A percentile compares a stretch with the other conserved stretches of the same genome.
phyloP scores from a whole-genome alignment of 257 asterid genomes.

The Lithospermum erythrorhizon region DNA sequence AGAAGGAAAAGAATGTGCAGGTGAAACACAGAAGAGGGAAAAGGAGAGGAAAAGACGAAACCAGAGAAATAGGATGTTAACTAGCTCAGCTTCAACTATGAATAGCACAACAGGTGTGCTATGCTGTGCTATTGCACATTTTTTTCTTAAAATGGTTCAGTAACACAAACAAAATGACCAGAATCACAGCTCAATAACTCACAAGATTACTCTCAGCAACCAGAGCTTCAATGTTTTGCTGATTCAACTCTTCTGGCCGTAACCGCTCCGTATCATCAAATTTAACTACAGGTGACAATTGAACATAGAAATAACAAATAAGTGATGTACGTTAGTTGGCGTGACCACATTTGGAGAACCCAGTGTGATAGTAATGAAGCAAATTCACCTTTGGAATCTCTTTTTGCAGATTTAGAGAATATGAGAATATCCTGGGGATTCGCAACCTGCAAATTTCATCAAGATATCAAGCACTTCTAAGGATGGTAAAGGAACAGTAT shows the following conservation, averaged over 20 bases:
- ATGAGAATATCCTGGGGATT: constrained; percentile 99
- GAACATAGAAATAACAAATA: constrained; percentile 7
- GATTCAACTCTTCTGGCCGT: constrained; percentile 95
- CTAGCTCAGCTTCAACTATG: background rate
- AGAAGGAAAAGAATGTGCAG: background rate
- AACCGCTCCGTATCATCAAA: constrained; percentile 75
- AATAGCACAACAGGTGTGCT: too few species aligned
- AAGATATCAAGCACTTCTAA: constrained; percentile 9
- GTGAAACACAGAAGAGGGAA: constrained; percentile 8
- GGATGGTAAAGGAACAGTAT: background rate
- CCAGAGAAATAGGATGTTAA: background rate
- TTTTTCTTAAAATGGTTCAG: background rate
- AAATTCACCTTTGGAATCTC: constrained; percentile 7
- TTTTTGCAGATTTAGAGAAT: constrained; percentile 82
- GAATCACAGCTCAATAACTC: constrained; percentile 5
- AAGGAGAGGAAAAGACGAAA: background rate
- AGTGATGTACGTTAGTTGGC: background rate
- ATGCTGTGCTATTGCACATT: too few species aligned
- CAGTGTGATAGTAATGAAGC: background rate
- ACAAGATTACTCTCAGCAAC: constrained; percentile 99
- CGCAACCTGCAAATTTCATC: constrained; percentile 54
- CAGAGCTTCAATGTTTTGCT: constrained; percentile 91
- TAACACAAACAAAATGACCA: background rate
- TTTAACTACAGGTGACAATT: constrained; percentile 26
- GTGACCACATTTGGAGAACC: background rate